Base-by-base conservation (phyloP, 768 basidiomycete genomes). In the Antrodiella citrinella region DNA sequence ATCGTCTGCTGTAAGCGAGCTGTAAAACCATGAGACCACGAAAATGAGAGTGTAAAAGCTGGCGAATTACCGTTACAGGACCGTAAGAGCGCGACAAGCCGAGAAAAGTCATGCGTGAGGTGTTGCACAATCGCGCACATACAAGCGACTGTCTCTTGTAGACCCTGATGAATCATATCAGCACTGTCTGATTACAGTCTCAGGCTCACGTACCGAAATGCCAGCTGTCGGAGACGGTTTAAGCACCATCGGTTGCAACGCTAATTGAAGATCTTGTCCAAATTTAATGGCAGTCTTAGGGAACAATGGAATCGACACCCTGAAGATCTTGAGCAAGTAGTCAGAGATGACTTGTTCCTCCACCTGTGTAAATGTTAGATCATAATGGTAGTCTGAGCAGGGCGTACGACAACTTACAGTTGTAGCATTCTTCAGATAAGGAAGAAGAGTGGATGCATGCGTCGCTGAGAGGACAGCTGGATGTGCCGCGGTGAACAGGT, bases 121-220 rank as follows among this genome's bases (percentile, higher is more conserved):
- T 88, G 69, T 46, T 83, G 82, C 1, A 94, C 84, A 1, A 88
- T 86, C 0, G 80, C 78, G 62, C 93, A 95, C 71, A 95, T 83
- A 56, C 94, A 97, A 0, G 91, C 91, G 12, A 98, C 87, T 11
- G 82, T 81, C 66, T 97, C 96, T 69, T 94, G 91, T 25, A 98
- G 66, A 19, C 86, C 83, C 86, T 93, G 55, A 1, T 40, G 15
- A 7, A 40, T 39, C n/a, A 38, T 10, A 38, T 38, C 10, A 38
- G 35, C 35, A 18, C 10, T 5, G 26, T 21, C 13, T 20, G 26
- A 25, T n/a, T 41, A 13, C 7, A 24, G 42, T 43, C 13, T 30
- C 11, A 26, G 18, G 35, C 11, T 9, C 45, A 61, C 77, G 24
- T 52, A 89, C 87, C 66, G 77, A 72, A 7, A 86, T 69, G 21